phyloP scores from a whole-genome alignment of 192 early-diverging fungal species.

The Entophlyctis luteolus region DNA sequence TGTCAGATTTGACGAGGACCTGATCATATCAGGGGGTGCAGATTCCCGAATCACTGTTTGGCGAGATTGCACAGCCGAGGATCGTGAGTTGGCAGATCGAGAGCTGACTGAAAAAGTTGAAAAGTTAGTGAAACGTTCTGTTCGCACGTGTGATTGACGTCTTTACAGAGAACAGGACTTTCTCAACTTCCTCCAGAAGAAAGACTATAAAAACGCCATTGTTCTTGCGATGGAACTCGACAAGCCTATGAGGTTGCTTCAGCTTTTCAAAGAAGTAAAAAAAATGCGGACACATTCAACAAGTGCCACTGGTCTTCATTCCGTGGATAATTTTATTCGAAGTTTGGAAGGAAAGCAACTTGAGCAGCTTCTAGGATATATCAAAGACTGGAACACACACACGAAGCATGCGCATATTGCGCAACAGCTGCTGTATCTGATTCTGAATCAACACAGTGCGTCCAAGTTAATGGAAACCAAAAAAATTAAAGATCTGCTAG shows the following conservation, averaged over 20 bases:
- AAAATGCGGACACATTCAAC: constrained; percentile 19
- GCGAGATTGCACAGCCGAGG: constrained; percentile 85
- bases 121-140: constrained; percentile 48
- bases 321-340: constrained; percentile 68
- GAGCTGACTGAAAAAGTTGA: constrained; percentile 66
- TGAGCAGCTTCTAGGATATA: constrained; percentile 73
- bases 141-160: not conserved
- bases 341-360: constrained; percentile 65
- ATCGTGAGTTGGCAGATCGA: constrained; percentile 65
- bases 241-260: constrained; percentile 80
- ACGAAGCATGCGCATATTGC: constrained; percentile 72
- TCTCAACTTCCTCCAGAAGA: constrained; percentile 75
- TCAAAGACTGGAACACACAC: constrained; percentile 95
- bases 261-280: constrained; percentile 42
- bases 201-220: constrained; percentile 92
- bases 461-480: constrained; percentile 71
- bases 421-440: constrained; percentile 75
- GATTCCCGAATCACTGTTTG: constrained; percentile 89
- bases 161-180: constrained; percentile 79
- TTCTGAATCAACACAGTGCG: constrained; percentile 61
- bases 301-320: constrained; percentile 57
- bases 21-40: constrained; percentile 84
- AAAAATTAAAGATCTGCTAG: constrained; percentile 77
- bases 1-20: constrained; percentile 57
- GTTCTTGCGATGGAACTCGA: constrained; percentile 81